Conservation (phyloP, 1,284 basidiomycete species). For the Sanghuangporus sanghuang region DNA sequence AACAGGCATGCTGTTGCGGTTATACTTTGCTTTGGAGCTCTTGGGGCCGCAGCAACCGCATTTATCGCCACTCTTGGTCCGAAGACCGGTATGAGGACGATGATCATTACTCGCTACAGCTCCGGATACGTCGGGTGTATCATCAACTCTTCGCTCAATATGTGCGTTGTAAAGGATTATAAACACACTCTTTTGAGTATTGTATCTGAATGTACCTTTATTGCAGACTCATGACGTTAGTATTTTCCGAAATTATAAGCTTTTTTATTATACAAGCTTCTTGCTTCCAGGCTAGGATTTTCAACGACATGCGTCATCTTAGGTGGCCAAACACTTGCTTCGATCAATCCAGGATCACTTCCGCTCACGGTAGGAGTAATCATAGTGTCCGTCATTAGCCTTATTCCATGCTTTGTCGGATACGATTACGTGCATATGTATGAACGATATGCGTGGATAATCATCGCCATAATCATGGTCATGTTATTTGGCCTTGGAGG, state of each 20-base stretch:
- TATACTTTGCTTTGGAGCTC: conserved; percentile 38
- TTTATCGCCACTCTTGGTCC: conserved; percentile 61
- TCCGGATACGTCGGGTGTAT: conserved; percentile 53
- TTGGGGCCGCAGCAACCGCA: conserved; percentile 37
- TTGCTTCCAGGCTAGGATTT: conserved; percentile 23
- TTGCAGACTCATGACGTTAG: conserved; percentile 40
- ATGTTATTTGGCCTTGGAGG: conserved; percentile 52
- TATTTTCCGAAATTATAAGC: not conserved
- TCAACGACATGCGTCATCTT: conserved; percentile 41
- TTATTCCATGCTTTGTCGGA: conserved; percentile 46
- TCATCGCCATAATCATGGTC: conserved; percentile 49
- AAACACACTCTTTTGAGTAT: too few species aligned
- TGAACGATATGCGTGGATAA: conserved; percentile 60
- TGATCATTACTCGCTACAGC: conserved; percentile 50
- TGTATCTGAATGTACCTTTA: not conserved
- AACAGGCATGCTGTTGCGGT: conserved; percentile 38
- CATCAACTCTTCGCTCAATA: conserved; percentile 54
- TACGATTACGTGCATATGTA: conserved; percentile 53
- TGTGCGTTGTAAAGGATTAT: conserved; percentile 20
- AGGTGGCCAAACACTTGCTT: conserved; percentile 43
- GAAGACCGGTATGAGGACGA: conserved; percentile 55
- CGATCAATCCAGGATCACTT: conserved; percentile 36
- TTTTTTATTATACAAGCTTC: too few species aligned
- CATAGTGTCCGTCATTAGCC: conserved; percentile 37
- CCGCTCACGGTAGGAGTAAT: conserved; percentile 41